These are phyloP conservation scores for Zymoseptoria ardabiliae DNA, from an alignment of 2,329 filamentous ascomycete species.

Conservation along the genomic window DNA sequence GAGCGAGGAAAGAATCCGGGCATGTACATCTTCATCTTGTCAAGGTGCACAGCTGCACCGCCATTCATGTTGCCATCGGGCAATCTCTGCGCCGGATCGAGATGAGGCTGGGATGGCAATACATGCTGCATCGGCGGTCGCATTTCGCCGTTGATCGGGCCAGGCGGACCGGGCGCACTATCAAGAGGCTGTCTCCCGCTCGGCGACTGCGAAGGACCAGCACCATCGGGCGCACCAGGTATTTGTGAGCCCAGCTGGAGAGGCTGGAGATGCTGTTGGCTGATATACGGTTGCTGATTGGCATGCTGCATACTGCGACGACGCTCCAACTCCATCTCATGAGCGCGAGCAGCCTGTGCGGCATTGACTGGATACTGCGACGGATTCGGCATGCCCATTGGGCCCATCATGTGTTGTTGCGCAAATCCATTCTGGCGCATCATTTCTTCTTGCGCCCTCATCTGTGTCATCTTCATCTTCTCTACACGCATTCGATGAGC, in stretches of 20 bases:
- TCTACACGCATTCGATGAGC: slow-evolving; percentile 21
- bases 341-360: slow-evolving; percentile 12
- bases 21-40: slow-evolving; percentile 20
- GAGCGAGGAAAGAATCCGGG: slow-evolving; percentile 19
- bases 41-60: slow-evolving; percentile 4
- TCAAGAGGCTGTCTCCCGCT: neutral
- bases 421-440: slow-evolving; percentile 15
- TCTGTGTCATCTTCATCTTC: slow-evolving; percentile 18
- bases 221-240: slow-evolving; percentile 3
- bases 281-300: slow-evolving; percentile 14
- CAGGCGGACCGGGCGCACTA: neutral
- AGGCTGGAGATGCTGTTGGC: slow-evolving; percentile 20
- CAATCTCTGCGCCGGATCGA: neutral
- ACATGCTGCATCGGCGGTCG: neutral
- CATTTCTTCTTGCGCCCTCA: slow-evolving; percentile 16
- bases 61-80: neutral
- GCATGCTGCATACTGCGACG: slow-evolving; percentile 17
- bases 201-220: slow-evolving; percentile 5
- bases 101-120: neutral
- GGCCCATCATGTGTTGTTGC: slow-evolving; percentile 18
- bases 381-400: slow-evolving; percentile 13
- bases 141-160: neutral
- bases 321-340: slow-evolving; percentile 20
- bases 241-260: slow-evolving; percentile 13
- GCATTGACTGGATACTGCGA: slow-evolving; percentile 1